Evolutionary conservation across 2,329 filamentous ascomycete species (phyloP).

Genomic region (Xylaria sp.): DNA sequence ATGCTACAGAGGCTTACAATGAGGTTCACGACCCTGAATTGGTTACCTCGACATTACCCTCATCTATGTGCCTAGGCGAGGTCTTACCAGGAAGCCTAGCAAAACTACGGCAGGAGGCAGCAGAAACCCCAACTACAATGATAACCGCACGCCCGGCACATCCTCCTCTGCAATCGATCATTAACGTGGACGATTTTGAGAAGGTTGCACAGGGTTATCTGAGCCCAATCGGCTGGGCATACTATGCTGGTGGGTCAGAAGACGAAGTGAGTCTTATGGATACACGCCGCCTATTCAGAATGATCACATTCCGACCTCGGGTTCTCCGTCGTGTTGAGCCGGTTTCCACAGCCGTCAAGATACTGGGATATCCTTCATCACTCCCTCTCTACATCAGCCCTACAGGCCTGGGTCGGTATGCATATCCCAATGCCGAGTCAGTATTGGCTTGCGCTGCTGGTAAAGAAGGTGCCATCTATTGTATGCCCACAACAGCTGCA

Average conservation of each 20-base stretch:
- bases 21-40: neutral
- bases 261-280: conserved; percentile 1
- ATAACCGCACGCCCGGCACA: neutral
- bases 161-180: neutral
- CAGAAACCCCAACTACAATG: neutral
- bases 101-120: neutral
- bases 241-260: neutral
- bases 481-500: conserved; percentile 1
- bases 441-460: neutral
- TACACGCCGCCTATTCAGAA: neutral
- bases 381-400: neutral
- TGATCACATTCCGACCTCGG: neutral
- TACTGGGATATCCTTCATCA: neutral
- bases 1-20: conserved; percentile 5
- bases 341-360: neutral
- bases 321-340: neutral
- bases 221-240: neutral
- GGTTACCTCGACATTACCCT: neutral
- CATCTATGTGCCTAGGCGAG: neutral
- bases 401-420: neutral
- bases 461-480: neutral
- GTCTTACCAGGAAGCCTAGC: neutral
- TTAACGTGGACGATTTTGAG: neutral
- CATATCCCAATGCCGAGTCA: neutral
- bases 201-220: neutral